Conservation (phyloP, 331 rosid genomes). For the Malus hybrid region DNA sequence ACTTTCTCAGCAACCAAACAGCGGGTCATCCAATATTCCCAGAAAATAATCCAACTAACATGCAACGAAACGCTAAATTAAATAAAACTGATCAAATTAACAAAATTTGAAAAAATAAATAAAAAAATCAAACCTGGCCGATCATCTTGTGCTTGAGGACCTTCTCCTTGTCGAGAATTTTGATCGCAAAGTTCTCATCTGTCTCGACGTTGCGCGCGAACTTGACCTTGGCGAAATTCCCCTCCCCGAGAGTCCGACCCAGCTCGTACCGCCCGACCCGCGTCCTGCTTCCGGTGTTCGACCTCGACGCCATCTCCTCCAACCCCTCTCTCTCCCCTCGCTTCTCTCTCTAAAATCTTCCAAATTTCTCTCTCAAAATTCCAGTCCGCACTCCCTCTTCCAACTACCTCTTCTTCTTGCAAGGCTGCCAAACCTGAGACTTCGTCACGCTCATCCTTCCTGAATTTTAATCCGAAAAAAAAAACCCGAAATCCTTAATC, state of each 20-base stretch:
- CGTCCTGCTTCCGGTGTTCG: conserved; percentile 23
- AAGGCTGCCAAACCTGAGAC: conserved; percentile 93
- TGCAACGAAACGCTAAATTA: not conserved
- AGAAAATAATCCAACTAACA: not conserved
- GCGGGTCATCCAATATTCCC: not conserved
- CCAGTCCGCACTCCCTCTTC: not conserved
- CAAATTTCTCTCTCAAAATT: not conserved
- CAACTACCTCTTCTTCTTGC: conserved; percentile 80
- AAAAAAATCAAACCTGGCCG: conserved; percentile 45
- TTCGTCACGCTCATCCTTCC: conserved; percentile 53
- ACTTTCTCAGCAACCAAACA: conserved; percentile 13
- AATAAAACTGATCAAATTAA: not conserved
- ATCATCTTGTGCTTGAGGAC: conserved; percentile 92
- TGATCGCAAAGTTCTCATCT: conserved; percentile 65
- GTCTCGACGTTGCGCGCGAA: conserved; percentile 59
- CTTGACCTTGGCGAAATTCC: conserved; percentile 89
- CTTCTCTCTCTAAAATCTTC: conserved; percentile 4
- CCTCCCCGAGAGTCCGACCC: conserved; percentile 88
- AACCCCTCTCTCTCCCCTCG: not conserved
- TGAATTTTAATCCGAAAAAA: not conserved
- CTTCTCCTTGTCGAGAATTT: conserved; percentile 77
- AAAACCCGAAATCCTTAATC: not conserved
- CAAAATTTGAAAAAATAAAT: not conserved
- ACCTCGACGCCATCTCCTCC: conserved; percentile 41
- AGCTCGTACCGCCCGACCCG: conserved; percentile 81